phyloP scores from a whole-genome alignment of 306 rosid species.

The apple (Malus domestica) region DNA sequence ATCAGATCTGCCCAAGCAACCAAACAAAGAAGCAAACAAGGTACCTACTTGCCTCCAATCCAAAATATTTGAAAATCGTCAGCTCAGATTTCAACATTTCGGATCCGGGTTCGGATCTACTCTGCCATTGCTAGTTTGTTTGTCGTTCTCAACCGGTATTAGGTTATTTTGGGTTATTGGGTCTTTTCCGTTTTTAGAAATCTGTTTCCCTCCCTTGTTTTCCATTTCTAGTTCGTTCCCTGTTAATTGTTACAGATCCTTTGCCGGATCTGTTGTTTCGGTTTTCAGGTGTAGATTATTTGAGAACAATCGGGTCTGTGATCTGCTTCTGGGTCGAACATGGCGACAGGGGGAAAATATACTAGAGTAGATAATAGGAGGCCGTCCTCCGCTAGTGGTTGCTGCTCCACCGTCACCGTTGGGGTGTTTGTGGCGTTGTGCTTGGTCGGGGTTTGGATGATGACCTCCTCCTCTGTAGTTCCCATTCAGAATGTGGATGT shows the following conservation, averaged over 20 bases:
- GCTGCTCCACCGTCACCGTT: conserved; percentile 78
- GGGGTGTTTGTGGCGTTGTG: conserved; percentile 81
- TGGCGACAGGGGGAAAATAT: conserved; percentile 67
- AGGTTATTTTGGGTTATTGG: background rate
- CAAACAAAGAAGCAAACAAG: conserved; percentile 5
- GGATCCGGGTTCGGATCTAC: conserved; percentile 4
- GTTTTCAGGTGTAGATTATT: conserved; percentile 19
- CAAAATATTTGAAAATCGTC: background rate
- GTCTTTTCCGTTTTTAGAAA: background rate
- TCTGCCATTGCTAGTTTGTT: background rate
- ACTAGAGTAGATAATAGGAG: conserved; percentile 60
- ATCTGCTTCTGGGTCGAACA: conserved; percentile 8
- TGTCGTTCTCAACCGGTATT: background rate
- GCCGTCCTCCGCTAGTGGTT: conserved; percentile 47
- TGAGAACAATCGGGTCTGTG: background rate
- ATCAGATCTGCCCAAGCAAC: conserved; percentile 16
- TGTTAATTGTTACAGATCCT: background rate
- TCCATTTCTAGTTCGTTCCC: background rate
- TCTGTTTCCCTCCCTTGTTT: background rate
- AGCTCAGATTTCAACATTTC: background rate
- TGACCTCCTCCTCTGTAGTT: conserved; percentile 80
- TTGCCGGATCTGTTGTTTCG: background rate
- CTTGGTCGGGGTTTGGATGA: conserved; percentile 91
- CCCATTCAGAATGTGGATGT: conserved; percentile 67
- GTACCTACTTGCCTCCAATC: conserved; percentile 6